Evolutionary conservation across 345 rosid species (phyloP).

Genomic region (Draba incana): DNA sequence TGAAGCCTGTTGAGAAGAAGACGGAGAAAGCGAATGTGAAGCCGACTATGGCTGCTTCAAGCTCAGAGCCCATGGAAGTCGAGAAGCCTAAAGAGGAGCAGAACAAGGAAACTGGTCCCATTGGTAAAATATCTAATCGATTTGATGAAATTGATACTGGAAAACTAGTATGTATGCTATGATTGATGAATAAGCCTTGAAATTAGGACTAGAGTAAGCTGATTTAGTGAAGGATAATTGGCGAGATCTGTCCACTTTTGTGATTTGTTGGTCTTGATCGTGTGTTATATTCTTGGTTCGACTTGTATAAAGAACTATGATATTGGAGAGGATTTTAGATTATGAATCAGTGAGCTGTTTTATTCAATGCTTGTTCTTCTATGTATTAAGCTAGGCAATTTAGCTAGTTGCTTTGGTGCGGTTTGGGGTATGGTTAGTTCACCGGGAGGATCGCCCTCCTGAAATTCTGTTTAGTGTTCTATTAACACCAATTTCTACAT

Average conservation of each 20-base stretch:
- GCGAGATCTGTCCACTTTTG: neutral
- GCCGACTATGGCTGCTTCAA: conserved; percentile 35
- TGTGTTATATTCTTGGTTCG: neutral
- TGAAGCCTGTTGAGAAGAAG: conserved; percentile 39
- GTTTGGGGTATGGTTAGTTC: no score
- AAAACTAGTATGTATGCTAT: neutral
- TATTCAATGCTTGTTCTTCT: neutral
- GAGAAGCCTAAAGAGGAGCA: conserved; percentile 49
- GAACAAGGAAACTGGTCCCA: conserved; percentile 43
- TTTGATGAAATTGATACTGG: neutral
- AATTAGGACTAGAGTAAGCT: neutral
- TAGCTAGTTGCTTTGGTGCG: no score
- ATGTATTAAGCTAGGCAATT: neutral
- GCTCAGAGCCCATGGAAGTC: conserved; percentile 33
- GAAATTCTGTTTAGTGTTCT: neutral
- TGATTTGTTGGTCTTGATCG: conserved; percentile 7
- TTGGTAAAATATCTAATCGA: conserved; percentile 36
- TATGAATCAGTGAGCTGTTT: conserved; percentile 10
- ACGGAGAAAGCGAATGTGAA: conserved; percentile 32
- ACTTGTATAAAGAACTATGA: neutral
- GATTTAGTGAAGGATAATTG: neutral
- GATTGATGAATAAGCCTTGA: neutral
- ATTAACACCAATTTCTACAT: neutral
- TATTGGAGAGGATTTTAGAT: neutral
- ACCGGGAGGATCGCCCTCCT: no score